Base-by-base conservation (phyloP, 495 filamentous ascomycete genomes). In the Talaromyces trachyspermus region DNA sequence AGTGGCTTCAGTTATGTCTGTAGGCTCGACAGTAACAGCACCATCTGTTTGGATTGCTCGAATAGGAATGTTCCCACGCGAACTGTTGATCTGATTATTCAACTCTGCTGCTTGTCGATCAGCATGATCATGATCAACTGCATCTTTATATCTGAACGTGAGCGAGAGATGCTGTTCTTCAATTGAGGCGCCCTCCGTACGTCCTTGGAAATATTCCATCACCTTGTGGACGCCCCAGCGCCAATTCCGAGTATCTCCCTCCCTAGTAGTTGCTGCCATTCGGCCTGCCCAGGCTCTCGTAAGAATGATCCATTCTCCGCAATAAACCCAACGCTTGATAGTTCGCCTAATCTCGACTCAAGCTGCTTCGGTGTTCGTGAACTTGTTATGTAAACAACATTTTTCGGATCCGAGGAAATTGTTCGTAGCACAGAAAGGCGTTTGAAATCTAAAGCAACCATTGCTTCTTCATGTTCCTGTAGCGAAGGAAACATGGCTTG, bases 231-330 rank as follows among this genome's bases (percentile, higher is more conserved):
- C 83, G 14, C 81, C 78, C 17, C 79, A 67, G 56, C 88, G 87
- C 89, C 89, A 95, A 15, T 60, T 61, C 5, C 68, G 60, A 42
- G 81, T 80, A 51, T 80, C 72, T n/a, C 76, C 66, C 4, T 72
- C 54, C 89, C 83, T 10, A 84, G 76, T 52, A 89, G 73, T 43
- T 76, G 69, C 23, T 70, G 74, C 88, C 89, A 95, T 12, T 64
- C 57, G 4, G 62, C 60, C 10, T 63, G 65, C 12, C 74, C 72
- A 47, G 68, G 75, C 43, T 79, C 72, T 52, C 81, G 81, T 26
- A 88, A 59, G 67, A 88, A 94, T 54, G 84, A 89, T 6, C 89
- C 89, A 53, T 89, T 91, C 57, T 95, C 89, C n/a, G 88, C 85
- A 53, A 95, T 88, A 18, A 91, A 65, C 1, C 89, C 89, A 5